Percentiles rank a stretch among this genome's conserved stretches.
Evolutionary conservation across 768 basidiomycete genomes (phyloP).

Genomic region (Lactifluus subvellereus): DNA sequence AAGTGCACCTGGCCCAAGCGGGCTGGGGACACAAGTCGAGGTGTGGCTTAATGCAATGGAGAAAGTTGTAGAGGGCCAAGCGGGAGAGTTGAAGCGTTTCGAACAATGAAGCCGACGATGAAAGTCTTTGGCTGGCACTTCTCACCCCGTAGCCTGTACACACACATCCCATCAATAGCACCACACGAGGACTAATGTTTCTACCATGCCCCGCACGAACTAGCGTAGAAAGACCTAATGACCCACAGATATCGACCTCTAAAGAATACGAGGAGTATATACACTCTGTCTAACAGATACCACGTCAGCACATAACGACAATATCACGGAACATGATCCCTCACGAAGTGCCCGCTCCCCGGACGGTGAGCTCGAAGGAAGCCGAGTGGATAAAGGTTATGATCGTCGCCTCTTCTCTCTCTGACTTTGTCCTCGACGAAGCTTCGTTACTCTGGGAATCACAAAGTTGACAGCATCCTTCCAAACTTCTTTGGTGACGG

Average conservation of each 20-base stretch:
- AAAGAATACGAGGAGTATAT: not conserved
- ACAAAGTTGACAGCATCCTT: conserved; percentile 42
- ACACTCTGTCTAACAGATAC: not conserved
- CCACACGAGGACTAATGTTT: not conserved
- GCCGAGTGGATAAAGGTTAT: not conserved
- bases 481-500: conserved; percentile 45
- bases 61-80: conserved; percentile 58
- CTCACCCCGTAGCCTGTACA: not conserved
- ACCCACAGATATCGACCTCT: not conserved
- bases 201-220: not conserved
- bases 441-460: not conserved
- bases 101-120: conserved; percentile 16
- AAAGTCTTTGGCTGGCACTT: not conserved
- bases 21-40: conserved; percentile 43
- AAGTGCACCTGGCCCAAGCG: conserved; percentile 5
- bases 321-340: not conserved
- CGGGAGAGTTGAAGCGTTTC: conserved; percentile 47
- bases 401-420: not conserved
- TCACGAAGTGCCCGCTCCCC: not conserved
- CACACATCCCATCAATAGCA: not conserved
- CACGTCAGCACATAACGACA: not conserved
- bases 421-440: not conserved
- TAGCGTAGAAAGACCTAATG: not conserved
- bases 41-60: conserved; percentile 85
- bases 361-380: not conserved